Conservation (phyloP, 768 basidiomycete species). For the Nidularia sp. region DNA sequence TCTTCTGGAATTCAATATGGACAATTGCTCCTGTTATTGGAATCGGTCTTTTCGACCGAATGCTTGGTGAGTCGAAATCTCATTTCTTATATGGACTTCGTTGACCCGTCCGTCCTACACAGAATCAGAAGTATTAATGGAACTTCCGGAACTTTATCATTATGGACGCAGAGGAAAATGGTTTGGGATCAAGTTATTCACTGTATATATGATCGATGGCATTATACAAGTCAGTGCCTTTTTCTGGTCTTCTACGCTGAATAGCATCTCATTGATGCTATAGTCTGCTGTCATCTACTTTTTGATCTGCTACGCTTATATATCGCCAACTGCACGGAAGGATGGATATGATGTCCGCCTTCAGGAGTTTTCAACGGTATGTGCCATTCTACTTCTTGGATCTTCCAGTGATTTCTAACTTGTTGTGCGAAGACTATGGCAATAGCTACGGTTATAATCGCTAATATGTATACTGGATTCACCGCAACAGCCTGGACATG, state of each 20-base stretch:
- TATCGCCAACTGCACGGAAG: slow-evolving; percentile 60
- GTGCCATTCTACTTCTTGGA: slow-evolving; percentile 15
- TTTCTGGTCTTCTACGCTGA: not conserved
- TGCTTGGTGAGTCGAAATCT: slow-evolving; percentile 75
- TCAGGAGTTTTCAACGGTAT: slow-evolving; percentile 83
- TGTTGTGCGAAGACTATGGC: slow-evolving; percentile 63
- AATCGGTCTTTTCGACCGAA: slow-evolving; percentile 91
- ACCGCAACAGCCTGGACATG: slow-evolving; percentile 84
- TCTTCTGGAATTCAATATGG: slow-evolving; percentile 99
- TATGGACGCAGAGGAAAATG: slow-evolving; percentile 76
- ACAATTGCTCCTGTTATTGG: slow-evolving; percentile 88
- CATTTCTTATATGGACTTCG: not conserved
- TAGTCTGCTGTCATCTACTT: slow-evolving; percentile 90
- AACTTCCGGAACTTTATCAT: slow-evolving; percentile 84
- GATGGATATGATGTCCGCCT: slow-evolving; percentile 78
- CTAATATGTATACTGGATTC: slow-evolving; percentile 84
- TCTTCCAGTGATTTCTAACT: not conserved
- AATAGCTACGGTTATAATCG: slow-evolving; percentile 69
- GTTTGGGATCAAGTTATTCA: slow-evolving; percentile 71
- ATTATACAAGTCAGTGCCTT: slow-evolving; percentile 60
- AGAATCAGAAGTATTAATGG: slow-evolving; percentile 86
- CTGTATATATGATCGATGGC: slow-evolving; percentile 79
- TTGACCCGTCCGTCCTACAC: slow-evolving; percentile 1
- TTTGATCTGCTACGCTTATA: slow-evolving; percentile 75
- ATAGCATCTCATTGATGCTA: not conserved